Evolutionary conservation across 2,329 filamentous ascomycete species (phyloP), one percentile per base, ranked within the genome.

Genomic region (Xylaria sp.): DNA sequence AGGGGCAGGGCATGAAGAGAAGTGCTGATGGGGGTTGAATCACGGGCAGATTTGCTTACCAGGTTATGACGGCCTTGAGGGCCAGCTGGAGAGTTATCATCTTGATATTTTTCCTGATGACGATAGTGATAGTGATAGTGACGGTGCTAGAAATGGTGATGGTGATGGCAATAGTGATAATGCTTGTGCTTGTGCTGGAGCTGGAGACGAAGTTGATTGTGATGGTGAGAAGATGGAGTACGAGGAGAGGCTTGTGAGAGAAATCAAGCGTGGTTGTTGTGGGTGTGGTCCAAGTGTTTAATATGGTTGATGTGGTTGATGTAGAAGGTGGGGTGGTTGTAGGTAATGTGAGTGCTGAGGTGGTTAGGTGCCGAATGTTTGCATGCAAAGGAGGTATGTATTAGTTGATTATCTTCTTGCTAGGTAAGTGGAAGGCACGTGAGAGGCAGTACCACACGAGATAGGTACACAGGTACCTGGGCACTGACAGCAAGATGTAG

Each of bases 31-130:
- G 18, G 21, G 27, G 44, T 6, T 58, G 9, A 32, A n/a, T 32
- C 35, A 47, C 21, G 21, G 10, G 40, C 10, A 54, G 16, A 40
- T 32, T 25, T 5, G 12, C 42, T 68, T 65, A 69, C 66, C 27
- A 62, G 47, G 62, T 69, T 10, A 65, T 65, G 8, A 37, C 16
- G 37, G 62, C 58, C 51, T 62, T 65, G 18, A 21, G 12, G 32
- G 51, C 57, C 32, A 40, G 10, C 13, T 50, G 50, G 10, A 48
- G 12, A 23, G 4, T 8, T 9, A 29, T 21, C 62, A 60, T 60
- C 16, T 60, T 55, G 35, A 6, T 54, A 12, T 23, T 8, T 4
- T 3, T 27, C 27, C 21, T 18, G 3, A 35, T 10, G 5, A n/a
- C 42, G 37, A 50, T 55, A 16, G 27, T 21, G 21, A n/a, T 37